Evolutionary conservation across 192 early-diverging fungal genomes (phyloP).

Genomic region (Gigaspora rosea): DNA sequence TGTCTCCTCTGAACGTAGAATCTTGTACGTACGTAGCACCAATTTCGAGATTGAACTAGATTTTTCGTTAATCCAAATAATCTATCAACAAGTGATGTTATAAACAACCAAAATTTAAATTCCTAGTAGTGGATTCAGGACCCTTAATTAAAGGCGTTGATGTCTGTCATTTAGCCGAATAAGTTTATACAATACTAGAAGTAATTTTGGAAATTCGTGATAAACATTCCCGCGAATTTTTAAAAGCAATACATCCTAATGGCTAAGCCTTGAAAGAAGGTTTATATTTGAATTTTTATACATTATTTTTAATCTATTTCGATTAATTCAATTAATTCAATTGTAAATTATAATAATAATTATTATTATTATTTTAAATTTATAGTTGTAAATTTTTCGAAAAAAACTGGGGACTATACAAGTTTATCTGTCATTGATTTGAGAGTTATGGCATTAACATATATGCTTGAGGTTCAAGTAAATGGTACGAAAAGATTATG

Average conservation of each 20-base stretch:
- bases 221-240: conserved; percentile 60
- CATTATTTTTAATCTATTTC: not conserved
- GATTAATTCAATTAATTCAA: not conserved
- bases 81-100: too few species aligned
- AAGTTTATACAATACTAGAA: conserved; percentile 86
- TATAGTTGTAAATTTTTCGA: conserved; percentile 78
- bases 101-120: not conserved
- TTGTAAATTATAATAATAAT: not conserved
- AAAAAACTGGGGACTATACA: conserved; percentile 89
- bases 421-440: conserved; percentile 81
- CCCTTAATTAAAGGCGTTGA: conserved; percentile 67
- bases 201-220: conserved; percentile 85
- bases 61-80: too few species aligned
- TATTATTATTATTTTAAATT: conserved; percentile 16
- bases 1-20: too few species aligned
- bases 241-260: conserved; percentile 60
- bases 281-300: conserved; percentile 28
- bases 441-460: conserved; percentile 86
- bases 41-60: too few species aligned
- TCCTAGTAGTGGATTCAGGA: conserved; percentile 73
- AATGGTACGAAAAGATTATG: conserved; percentile 73
- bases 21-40: too few species aligned
- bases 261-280: conserved; percentile 67
- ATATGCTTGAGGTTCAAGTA: conserved; percentile 79
- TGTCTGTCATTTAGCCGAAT: conserved; percentile 63